Evolutionary conservation across 306 rosid species (phyloP).

Genomic region (Herpetospermum pedunculosum): DNA sequence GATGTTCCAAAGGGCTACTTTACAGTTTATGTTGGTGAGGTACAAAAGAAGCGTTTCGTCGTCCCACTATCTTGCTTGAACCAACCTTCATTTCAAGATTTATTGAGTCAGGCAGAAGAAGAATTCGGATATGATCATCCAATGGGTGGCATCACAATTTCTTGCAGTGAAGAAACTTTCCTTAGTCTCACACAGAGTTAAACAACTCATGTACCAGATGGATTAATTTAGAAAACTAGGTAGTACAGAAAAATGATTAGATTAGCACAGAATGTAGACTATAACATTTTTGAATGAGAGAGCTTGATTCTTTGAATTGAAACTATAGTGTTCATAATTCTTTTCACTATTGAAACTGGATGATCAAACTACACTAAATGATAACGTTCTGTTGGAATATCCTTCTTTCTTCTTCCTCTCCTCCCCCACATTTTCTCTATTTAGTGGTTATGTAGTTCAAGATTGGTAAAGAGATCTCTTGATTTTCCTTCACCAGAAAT

Average conservation of each 20-base stretch:
- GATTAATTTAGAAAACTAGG: neutral
- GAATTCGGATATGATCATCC: constrained; percentile 22
- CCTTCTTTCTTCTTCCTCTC: neutral
- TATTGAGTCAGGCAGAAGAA: constrained; percentile 13
- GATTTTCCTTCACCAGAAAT: neutral
- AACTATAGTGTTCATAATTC: neutral
- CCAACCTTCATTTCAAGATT: constrained; percentile 16
- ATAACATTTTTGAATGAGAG: neutral
- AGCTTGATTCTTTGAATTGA: neutral
- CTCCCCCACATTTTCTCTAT: neutral
- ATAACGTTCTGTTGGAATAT: neutral
- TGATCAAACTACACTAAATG: neutral
- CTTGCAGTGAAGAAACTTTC: constrained; percentile 6
- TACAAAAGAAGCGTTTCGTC: constrained; percentile 14
- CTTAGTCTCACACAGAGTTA: neutral
- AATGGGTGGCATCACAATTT: constrained; percentile 21
- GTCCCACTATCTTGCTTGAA: constrained; percentile 21
- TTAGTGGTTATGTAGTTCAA: neutral
- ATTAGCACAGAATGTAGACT: neutral
- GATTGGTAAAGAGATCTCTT: neutral
- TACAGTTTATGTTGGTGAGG: neutral
- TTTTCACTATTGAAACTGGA: neutral
- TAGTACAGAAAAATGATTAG: neutral
- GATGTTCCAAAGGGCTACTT: neutral
- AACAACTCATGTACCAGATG: neutral